These are phyloP conservation scores for Hanseniaspora jakobsenii DNA, from an alignment of 805 yeast species.

Conservation along the genomic window DNA sequence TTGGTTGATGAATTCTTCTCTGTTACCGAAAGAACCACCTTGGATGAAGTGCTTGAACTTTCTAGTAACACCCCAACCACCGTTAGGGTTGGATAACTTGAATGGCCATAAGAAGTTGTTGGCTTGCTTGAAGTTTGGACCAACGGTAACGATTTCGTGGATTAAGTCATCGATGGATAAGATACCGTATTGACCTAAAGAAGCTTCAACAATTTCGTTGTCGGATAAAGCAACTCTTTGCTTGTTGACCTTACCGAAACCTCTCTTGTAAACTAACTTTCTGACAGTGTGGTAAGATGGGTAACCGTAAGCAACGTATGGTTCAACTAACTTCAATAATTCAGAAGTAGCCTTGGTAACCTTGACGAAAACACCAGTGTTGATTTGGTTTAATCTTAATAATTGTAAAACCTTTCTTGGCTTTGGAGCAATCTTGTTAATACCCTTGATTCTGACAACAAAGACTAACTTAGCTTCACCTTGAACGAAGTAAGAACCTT, in stretches of 20 bases:
- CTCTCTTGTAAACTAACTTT: constrained; percentile 93
- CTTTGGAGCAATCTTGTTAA: constrained; percentile 96
- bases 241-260: constrained; percentile 92
- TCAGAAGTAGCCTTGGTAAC: constrained; percentile 91
- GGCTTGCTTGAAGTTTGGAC: constrained; percentile 97
- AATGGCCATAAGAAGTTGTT: constrained; percentile 98
- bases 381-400: constrained; percentile 84
- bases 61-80: constrained; percentile 96
- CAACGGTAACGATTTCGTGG: constrained; percentile 92
- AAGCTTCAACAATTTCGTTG: constrained; percentile 76
- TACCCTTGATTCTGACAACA: constrained; percentile 98
- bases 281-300: constrained; percentile 85
- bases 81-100: constrained; percentile 91
- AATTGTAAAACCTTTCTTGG: constrained; percentile 97
- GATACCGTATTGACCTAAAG: constrained; percentile 87
- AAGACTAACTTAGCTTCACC: constrained; percentile 91
- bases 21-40: constrained; percentile 98
- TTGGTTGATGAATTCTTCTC: constrained; percentile 90
- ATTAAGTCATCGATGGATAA: constrained; percentile 83
- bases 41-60: constrained; percentile 94
- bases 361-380: constrained; percentile 89
- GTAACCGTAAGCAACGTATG: constrained; percentile 96
- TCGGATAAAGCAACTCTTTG: constrained; percentile 86
- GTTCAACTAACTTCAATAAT: constrained; percentile 87
- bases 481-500: constrained; percentile 86